Conservation (phyloP, 1,284 basidiomycete species). For the Takashimella tepidaria region DNA sequence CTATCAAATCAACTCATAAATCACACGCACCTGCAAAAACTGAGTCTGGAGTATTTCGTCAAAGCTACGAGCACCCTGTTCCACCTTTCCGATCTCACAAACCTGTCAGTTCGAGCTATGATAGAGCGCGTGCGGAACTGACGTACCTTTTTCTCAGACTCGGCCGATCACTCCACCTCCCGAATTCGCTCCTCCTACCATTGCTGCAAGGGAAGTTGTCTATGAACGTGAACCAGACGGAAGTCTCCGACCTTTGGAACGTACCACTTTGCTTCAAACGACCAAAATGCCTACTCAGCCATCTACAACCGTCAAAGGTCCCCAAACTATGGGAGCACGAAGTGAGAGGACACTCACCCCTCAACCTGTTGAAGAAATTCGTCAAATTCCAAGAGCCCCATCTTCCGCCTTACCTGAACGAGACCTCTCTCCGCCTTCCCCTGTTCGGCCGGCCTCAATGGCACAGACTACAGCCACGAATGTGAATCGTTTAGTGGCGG, state of each 20-base stretch:
- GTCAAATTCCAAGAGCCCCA: neutral
- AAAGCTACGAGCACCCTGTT: neutral
- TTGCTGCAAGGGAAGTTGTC: neutral
- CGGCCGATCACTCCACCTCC: neutral
- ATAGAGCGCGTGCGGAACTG: constrained; percentile 1
- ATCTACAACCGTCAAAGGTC: neutral
- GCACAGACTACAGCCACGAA: constrained; percentile 36
- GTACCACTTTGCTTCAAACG: neutral
- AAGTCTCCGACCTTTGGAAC: neutral
- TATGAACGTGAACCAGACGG: neutral
- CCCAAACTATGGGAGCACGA: neutral
- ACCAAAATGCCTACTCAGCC: neutral
- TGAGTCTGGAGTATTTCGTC: constrained; percentile 3
- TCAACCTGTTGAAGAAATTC: neutral
- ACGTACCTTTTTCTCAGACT: neutral
- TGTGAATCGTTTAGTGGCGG: constrained; percentile 33
- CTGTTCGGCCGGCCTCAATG: constrained; percentile 9
- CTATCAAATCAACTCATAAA: constrained; percentile 7
- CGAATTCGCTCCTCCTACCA: neutral
- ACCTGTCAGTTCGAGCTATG: neutral
- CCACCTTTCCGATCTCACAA: neutral
- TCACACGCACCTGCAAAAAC: constrained; percentile 3
- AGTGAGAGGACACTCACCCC: neutral
- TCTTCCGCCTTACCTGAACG: neutral
- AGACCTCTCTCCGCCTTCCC: neutral